These are phyloP conservation scores for Oldenlandia corymbosa DNA, from an alignment of 257 asterid species.

Conservation along the genomic window DNA sequence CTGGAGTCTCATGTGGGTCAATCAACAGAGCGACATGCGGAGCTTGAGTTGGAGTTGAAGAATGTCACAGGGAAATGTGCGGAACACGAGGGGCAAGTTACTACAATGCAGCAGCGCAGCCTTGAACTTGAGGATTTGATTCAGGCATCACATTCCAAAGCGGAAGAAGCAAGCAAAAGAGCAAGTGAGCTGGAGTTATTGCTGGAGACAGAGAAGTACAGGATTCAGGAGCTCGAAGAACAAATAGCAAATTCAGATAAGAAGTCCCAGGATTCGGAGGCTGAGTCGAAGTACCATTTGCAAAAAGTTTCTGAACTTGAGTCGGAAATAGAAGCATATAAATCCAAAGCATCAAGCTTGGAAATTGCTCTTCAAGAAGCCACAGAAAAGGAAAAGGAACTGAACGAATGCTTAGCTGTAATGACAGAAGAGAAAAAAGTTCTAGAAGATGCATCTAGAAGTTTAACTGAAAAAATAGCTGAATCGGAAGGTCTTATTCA, in stretches of 20 bases:
- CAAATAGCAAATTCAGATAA: slow-evolving; percentile 50
- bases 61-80: slow-evolving; percentile 36
- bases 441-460: slow-evolving; percentile 44
- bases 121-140: slow-evolving; percentile 70
- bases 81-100: slow-evolving; percentile 71
- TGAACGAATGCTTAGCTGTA: slow-evolving; percentile 34
- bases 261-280: slow-evolving; percentile 44
- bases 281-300: slow-evolving; percentile 37
- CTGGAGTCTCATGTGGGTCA: slow-evolving; percentile 47
- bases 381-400: slow-evolving; percentile 57
- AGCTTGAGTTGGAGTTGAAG: slow-evolving; percentile 68
- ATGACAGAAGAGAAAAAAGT: slow-evolving; percentile 56
- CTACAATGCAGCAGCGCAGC: slow-evolving; percentile 52
- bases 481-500: slow-evolving; percentile 58
- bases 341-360: slow-evolving; percentile 53
- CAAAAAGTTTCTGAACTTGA: slow-evolving; percentile 60
- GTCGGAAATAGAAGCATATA: slow-evolving; percentile 53
- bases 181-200: slow-evolving; percentile 62
- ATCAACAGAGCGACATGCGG: slow-evolving; percentile 41
- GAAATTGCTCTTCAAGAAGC: slow-evolving; percentile 59
- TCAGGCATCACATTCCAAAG: slow-evolving; percentile 63
- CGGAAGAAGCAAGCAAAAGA: slow-evolving; percentile 48
- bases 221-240: slow-evolving; percentile 86
- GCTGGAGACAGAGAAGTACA: slow-evolving; percentile 65
- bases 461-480: slow-evolving; percentile 52